Evolutionary conservation across 345 rosid species (phyloP).

Genomic region (Salix suchowensis): DNA sequence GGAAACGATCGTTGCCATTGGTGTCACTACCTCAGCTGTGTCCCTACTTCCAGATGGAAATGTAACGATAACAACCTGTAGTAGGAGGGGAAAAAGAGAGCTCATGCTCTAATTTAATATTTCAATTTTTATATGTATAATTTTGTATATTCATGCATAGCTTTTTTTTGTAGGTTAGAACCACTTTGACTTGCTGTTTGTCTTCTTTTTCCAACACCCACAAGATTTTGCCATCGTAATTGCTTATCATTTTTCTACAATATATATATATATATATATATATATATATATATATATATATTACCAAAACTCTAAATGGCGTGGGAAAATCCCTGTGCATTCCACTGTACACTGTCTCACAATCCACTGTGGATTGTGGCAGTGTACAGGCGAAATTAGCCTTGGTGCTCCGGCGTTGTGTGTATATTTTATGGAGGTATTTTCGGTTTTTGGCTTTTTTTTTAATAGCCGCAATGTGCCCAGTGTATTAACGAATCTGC

Average conservation of each 20-base stretch:
- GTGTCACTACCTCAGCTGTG: slow-evolving; percentile 32
- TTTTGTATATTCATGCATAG: not conserved
- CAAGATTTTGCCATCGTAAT: not conserved
- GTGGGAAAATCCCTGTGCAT: too few species aligned
- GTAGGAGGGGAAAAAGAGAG: not conserved
- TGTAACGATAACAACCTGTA: slow-evolving; percentile 13
- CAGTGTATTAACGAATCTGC: too few species aligned
- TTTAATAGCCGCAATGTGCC: too few species aligned
- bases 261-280: too few species aligned
- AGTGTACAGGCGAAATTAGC: too few species aligned
- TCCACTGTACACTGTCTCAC: too few species aligned
- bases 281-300: too few species aligned
- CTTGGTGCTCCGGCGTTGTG: too few species aligned
- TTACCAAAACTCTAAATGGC: too few species aligned
- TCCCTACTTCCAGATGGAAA: slow-evolving; percentile 25
- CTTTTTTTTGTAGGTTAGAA: not conserved
- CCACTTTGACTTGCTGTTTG: not conserved
- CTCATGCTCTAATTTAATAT: not conserved
- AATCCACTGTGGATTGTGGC: too few species aligned
- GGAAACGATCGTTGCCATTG: slow-evolving; percentile 26
- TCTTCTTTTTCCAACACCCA: not conserved
- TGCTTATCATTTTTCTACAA: not conserved
- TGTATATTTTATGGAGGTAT: too few species aligned
- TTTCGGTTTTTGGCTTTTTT: too few species aligned
- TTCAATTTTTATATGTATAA: not conserved